phyloP scores from a whole-genome alignment of 169 alveolate genomes.

The Prorocentrum cordatum region DNA sequence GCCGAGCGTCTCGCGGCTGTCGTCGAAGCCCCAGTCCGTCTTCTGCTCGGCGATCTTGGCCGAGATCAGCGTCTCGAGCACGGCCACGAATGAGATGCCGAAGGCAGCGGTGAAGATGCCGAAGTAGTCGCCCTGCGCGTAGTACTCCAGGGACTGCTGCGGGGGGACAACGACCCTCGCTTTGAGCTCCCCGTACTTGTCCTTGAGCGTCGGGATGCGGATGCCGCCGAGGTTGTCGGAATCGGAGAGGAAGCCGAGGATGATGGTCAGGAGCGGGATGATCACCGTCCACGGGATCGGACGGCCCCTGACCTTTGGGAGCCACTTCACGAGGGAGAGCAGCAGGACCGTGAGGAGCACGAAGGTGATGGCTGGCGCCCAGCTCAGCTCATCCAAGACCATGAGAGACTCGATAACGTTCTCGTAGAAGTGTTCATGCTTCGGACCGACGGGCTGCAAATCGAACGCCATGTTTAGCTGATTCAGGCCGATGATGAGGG shows the following conservation, averaged over 20 bases:
- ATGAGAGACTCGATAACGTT: too few relatives aligned
- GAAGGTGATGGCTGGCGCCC: too few relatives aligned
- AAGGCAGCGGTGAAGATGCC: constrained; percentile 37
- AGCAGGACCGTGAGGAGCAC: too few relatives aligned
- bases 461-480: constrained; percentile 52
- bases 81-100: constrained; percentile 40
- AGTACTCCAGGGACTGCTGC: too few relatives aligned
- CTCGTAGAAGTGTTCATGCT: constrained; percentile 47
- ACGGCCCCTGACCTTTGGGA: constrained; percentile 17
- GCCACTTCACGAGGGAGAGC: constrained; percentile 17
- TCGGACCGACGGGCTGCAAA: constrained; percentile 30
- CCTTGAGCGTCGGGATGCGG: constrained; percentile 38
- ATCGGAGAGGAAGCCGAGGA: constrained; percentile 54
- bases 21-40: constrained; percentile 17
- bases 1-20: constrained; percentile 50
- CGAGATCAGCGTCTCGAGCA: constrained; percentile 40
- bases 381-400: too few relatives aligned
- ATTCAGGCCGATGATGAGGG: constrained; percentile 47
- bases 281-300: constrained; percentile 51
- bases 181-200: constrained; percentile 10
- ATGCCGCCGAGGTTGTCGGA: constrained; percentile 10
- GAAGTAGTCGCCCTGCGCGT: too few relatives aligned
- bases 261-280: constrained; percentile 11
- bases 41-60: constrained; percentile 61
- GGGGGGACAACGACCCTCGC: not conserved